Conservation (phyloP, 1,284 basidiomycete genomes). For the Heliocybe sulcata region DNA sequence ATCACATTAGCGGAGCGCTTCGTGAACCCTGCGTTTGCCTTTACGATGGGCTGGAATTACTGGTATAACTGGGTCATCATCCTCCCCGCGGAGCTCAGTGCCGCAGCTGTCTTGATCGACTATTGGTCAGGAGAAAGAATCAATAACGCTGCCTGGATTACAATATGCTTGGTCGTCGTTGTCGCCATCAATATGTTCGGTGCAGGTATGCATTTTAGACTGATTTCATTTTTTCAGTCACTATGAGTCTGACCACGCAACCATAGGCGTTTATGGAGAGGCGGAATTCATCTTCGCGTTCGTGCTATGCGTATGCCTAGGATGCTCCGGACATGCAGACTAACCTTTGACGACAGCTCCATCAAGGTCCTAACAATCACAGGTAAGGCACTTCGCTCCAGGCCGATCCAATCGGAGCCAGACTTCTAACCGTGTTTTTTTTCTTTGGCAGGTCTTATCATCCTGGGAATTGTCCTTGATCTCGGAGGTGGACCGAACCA, state of each 20-base stretch:
- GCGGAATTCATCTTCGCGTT: constrained; percentile 68
- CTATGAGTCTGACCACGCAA: background rate
- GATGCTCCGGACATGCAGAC: background rate
- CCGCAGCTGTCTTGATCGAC: constrained; percentile 71
- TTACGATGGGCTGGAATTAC: constrained; percentile 82
- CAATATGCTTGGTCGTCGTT: constrained; percentile 66
- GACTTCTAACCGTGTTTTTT: constrained; percentile 11
- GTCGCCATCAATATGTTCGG: constrained; percentile 74
- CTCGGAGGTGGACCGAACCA: constrained; percentile 57
- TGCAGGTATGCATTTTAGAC: constrained; percentile 39
- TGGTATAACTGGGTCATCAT: constrained; percentile 72
- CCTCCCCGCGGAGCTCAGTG: constrained; percentile 74
- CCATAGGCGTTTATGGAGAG: constrained; percentile 57
- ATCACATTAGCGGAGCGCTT: constrained; percentile 68
- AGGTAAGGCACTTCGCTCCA: constrained; percentile 57
- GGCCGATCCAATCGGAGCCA: constrained; percentile 5
- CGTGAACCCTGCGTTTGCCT: constrained; percentile 74
- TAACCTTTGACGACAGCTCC: constrained; percentile 23
- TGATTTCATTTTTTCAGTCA: constrained; percentile 3
- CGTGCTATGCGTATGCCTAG: background rate
- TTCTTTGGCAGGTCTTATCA: constrained; percentile 25
- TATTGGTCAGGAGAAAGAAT: constrained; percentile 57
- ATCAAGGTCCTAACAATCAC: constrained; percentile 78
- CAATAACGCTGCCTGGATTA: constrained; percentile 72
- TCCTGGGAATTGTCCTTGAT: constrained; percentile 60